Evolutionary conservation across 164 flowering plant species (phyloP).

Genomic region (Magnolia sinica): DNA sequence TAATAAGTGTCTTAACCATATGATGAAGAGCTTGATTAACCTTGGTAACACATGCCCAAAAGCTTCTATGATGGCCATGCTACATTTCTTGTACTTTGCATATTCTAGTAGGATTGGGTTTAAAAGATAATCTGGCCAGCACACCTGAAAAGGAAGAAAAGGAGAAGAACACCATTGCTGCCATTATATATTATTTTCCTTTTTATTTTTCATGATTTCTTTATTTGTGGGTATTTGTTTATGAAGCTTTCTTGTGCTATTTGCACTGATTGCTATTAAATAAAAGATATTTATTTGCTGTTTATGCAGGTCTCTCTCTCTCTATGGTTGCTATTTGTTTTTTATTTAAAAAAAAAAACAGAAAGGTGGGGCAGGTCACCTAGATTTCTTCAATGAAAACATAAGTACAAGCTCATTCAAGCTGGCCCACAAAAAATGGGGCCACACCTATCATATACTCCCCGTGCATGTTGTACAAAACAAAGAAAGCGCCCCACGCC

Average conservation of each 20-base stretch:
- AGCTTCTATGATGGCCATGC: constrained; percentile 10
- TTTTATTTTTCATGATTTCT: neutral
- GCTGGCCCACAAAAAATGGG: no score
- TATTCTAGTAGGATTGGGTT: constrained; percentile 3
- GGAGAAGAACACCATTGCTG: neutral
- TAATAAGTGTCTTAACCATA: constrained; percentile 13
- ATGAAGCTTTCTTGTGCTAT: neutral
- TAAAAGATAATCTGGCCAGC: neutral
- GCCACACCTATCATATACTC: no score
- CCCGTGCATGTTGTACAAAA: no score
- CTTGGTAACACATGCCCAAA: constrained; percentile 5
- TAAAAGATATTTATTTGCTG: neutral
- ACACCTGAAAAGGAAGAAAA: neutral
- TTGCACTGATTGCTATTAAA: neutral
- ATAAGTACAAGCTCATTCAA: no score
- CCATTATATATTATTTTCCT: neutral
- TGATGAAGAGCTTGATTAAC: neutral
- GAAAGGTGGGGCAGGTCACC: no score
- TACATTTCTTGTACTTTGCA: constrained; percentile 13
- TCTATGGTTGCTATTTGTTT: no score
- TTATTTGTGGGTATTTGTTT: no score
- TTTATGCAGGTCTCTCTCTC: neutral
- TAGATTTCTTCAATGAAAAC: no score
- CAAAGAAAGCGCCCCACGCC: no score
- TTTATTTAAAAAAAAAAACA: no score